phyloP scores from a whole-genome alignment of 2,329 filamentous ascomycete genomes.

The Diaporthe citrichinensis region DNA sequence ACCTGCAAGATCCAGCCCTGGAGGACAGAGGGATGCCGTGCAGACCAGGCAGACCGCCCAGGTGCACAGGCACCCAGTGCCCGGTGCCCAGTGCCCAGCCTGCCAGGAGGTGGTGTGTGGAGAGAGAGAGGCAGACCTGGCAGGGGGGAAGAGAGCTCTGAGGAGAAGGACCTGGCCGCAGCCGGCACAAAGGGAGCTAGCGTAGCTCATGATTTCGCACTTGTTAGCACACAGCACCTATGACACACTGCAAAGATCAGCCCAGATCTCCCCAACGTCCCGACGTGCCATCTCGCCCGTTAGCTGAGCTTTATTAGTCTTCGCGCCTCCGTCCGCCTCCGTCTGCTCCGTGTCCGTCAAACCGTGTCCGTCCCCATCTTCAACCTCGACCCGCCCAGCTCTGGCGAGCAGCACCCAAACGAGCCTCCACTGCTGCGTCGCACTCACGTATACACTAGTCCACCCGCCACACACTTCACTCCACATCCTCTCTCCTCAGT shows the following conservation, averaged over 20 bases:
- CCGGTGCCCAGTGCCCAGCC: background rate
- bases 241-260: conserved; percentile 22
- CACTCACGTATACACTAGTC: background rate
- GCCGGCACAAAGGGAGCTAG: conserved; percentile 30
- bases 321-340: background rate
- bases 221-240: conserved; percentile 1
- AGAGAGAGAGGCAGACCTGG: background rate
- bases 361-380: conserved; percentile 7
- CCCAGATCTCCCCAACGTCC: conserved; percentile 8
- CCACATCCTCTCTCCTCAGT: background rate
- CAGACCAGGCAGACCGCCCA: background rate
- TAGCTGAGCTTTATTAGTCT: conserved; percentile 3
- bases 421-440: conserved; percentile 29
- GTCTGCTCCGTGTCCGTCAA: conserved; percentile 20
- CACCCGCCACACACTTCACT: background rate
- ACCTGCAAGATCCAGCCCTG: conserved; percentile 10
- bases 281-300: background rate
- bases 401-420: conserved; percentile 12
- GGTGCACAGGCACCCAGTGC: conserved; percentile 7
- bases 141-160: background rate
- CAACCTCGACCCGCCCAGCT: background rate
- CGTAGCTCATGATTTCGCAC: conserved; percentile 15
- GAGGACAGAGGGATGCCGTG: background rate
- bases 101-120: background rate
- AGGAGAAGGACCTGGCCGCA: background rate